Base-by-base conservation (phyloP, 805 yeast species). In the Saccharomycopsis capsularis region DNA sequence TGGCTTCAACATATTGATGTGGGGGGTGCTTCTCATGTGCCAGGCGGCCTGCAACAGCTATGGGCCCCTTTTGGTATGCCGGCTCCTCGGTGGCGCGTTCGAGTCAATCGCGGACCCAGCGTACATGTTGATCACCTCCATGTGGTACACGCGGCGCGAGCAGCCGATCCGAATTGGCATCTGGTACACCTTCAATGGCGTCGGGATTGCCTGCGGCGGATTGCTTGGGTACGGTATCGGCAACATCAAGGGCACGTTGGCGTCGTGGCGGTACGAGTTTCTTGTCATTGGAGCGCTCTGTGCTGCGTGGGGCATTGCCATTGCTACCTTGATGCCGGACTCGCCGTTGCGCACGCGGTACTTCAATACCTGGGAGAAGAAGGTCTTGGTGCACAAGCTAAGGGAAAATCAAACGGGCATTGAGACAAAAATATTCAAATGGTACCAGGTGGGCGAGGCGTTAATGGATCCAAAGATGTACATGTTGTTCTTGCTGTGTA, bases 361-460 rank as follows among this genome's bases (percentile, higher is more conserved):
- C 22, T 34, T 51, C 15, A 51, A 34, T 32, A 36, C 35, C 21
- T 22, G 46, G 15, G 44, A 51, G 32, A 51, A 47, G 37, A 51
- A 51, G 30, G 39, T 48, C 27, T 19, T 51, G 11, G 45, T 48
- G 3, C 46, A 51, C 24, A 48, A 40, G 16, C 32, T 51, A 9
- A 47, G 40, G 32, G 46, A 35, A 59, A 74, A 72, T 56, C 66
- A 65, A 44, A 73, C 70, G 45, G 79, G 78, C 56, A 64, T 70
- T 35, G 70, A 73, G 36, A 64, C 65, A 47, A 63, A 55, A 29
- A 63, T 60, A 22, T 65, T 65, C 58, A 71, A 71, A 55, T 57
- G 58, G 60, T 58, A 65, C 39, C 79, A 74, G 59, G 67, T 68
- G 35, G 59, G 54, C 11, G 79, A 74, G 55, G 70, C 75, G 3